Conservation (phyloP, 2,329 filamentous ascomycete genomes). For the Ceratocystis albifundus region DNA sequence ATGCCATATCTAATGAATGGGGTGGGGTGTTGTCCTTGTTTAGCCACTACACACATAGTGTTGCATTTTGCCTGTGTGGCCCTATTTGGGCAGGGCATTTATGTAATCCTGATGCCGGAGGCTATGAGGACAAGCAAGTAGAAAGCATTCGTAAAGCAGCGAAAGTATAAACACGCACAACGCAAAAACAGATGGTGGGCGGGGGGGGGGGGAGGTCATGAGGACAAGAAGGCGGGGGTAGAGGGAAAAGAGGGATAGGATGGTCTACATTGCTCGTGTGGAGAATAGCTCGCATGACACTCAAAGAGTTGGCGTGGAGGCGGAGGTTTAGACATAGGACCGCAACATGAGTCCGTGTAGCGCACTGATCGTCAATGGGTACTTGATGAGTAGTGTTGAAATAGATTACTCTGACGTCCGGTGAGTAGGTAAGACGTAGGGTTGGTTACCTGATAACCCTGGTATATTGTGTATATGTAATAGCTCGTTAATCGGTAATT, state of each 20-base stretch:
- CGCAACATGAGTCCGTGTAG: neutral
- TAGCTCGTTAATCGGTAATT: too few relatives aligned
- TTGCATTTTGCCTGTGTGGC: conserved; percentile 2
- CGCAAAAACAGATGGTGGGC: neutral
- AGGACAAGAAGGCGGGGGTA: neutral
- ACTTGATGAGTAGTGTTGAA: neutral
- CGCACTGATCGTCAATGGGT: neutral
- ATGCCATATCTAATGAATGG: neutral
- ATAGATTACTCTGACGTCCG: conserved; percentile 8
- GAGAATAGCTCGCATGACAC: conserved; percentile 4
- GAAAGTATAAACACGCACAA: neutral
- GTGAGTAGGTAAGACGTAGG: neutral
- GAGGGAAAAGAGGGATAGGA: neutral
- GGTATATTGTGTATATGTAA: too few relatives aligned
- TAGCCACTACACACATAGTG: neutral
- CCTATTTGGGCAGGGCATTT: neutral
- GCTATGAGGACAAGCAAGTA: neutral
- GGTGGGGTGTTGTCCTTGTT: too few relatives aligned
- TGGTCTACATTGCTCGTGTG: neutral
- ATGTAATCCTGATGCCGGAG: neutral
- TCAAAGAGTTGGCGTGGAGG: neutral
- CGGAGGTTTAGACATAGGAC: neutral
- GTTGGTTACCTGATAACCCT: neutral
- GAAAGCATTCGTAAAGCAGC: neutral
- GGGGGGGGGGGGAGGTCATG: too few relatives aligned